phyloP scores from a whole-genome alignment of 306 rosid species.

The Arachis stenosperma region DNA sequence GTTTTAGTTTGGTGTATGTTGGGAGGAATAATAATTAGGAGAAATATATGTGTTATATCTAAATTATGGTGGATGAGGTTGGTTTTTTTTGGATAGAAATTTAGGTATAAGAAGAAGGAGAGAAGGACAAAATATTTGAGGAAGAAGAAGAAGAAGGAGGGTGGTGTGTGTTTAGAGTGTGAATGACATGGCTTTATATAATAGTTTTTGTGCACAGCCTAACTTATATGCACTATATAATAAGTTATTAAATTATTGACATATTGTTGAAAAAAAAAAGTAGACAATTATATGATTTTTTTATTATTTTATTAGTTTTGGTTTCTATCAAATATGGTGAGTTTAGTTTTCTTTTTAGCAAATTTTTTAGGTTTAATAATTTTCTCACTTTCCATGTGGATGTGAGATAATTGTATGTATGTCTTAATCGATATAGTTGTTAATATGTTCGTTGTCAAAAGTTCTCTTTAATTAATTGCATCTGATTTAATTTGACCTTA shows the following conservation, averaged over 20 bases:
- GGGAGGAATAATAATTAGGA: background rate
- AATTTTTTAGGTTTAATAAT: no score
- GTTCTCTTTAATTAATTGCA: no score
- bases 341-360: no score
- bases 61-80: background rate
- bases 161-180: background rate
- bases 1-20: background rate
- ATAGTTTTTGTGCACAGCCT: conserved; percentile 2
- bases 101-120: background rate
- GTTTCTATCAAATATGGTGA: no score
- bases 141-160: background rate
- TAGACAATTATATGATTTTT: background rate
- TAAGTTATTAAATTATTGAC: background rate
- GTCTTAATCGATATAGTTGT: no score
- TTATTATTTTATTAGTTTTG: no score
- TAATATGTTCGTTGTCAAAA: no score
- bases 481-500: no score
- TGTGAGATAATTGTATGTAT: no score
- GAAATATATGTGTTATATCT: background rate
- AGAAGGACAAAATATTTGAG: no score
- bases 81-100: no score
- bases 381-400: no score
- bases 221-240: background rate
- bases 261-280: background rate
- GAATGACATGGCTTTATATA: conserved; percentile 46